Conservation (phyloP, 345 rosid genomes). For the Sonneratia caseolaris region DNA sequence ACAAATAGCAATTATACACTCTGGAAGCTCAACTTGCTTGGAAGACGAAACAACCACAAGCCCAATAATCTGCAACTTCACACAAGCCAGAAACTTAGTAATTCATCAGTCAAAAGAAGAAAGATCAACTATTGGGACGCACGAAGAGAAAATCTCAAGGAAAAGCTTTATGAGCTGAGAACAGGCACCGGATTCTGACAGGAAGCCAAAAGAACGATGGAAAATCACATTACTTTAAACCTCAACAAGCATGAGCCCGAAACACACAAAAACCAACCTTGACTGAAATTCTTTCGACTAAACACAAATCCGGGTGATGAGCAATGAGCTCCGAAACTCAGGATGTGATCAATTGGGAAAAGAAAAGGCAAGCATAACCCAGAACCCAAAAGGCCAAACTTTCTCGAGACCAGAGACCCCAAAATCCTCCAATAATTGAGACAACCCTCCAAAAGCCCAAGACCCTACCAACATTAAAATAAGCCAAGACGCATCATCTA, state of each 20-base stretch:
- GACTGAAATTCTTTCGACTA: neutral
- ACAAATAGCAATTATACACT: neutral
- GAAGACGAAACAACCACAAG: too few relatives aligned
- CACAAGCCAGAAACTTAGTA: neutral
- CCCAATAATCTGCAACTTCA: neutral
- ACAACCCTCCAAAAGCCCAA: conserved; percentile 1
- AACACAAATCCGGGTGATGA: neutral
- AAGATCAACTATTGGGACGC: too few relatives aligned
- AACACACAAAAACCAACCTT: neutral
- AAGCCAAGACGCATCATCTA: conserved; percentile 19
- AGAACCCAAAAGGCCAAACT: neutral
- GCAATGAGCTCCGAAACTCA: too few relatives aligned
- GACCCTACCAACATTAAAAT: conserved; percentile 13
- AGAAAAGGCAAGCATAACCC: neutral
- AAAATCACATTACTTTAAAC: neutral
- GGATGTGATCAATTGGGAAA: neutral
- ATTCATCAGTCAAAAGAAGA: neutral
- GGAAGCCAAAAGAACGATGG: neutral
- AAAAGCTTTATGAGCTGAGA: neutral
- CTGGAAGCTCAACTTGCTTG: too few relatives aligned
- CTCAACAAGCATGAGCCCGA: neutral
- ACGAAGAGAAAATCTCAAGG: too few relatives aligned
- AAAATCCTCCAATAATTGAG: conserved; percentile 5
- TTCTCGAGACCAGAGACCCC: neutral
- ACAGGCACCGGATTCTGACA: neutral